A percentile compares a stretch with the other conserved stretches of the same genome.
phyloP scores from a whole-genome alignment of 257 asterid genomes.

The Rehmannia glutinosa region DNA sequence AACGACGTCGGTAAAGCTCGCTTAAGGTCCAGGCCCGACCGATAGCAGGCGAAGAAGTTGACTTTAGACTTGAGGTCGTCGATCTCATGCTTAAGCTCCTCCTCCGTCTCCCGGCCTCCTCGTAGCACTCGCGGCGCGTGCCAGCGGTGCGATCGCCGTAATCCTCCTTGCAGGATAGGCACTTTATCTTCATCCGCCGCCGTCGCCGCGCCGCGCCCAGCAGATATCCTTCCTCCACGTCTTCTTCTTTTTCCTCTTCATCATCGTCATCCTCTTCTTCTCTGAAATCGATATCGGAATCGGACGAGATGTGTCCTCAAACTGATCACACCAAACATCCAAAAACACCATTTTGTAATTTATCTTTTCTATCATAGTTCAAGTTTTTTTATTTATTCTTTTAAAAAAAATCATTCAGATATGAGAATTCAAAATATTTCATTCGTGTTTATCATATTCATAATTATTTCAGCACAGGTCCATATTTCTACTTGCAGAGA shows the following conservation, averaged over 20 bases:
- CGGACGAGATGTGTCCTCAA: conserved; percentile 16
- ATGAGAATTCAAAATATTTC: conserved; percentile 14
- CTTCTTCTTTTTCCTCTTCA: conserved; percentile 16
- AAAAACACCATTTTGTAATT: background rate
- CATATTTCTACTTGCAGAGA: conserved; percentile 17
- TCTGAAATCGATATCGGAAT: conserved; percentile 24
- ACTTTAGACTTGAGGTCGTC: conserved; percentile 75
- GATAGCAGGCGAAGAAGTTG: conserved; percentile 60
- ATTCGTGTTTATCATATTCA: conserved; percentile 12
- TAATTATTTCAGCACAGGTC: conserved; percentile 8
- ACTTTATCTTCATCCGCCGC: conserved; percentile 43
- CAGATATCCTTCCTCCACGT: conserved; percentile 24
- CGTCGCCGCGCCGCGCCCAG: conserved; percentile 3
- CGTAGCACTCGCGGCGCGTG: conserved; percentile 90
- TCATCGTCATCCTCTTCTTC: conserved; percentile 5
- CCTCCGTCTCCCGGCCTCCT: conserved; percentile 95
- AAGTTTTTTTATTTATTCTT: too few relatives aligned
- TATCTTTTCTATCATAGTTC: background rate
- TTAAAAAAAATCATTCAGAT: background rate
- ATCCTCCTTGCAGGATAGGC: conserved; percentile 78
- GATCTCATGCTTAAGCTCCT: conserved; percentile 83
- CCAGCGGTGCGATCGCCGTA: conserved; percentile 62
- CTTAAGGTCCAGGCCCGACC: conserved; percentile 19
- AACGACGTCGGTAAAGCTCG: conserved; percentile 63
- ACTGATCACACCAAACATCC: background rate